Conservation (phyloP, 805 yeast species). For the Myxozyma vanderwaltii region DNA sequence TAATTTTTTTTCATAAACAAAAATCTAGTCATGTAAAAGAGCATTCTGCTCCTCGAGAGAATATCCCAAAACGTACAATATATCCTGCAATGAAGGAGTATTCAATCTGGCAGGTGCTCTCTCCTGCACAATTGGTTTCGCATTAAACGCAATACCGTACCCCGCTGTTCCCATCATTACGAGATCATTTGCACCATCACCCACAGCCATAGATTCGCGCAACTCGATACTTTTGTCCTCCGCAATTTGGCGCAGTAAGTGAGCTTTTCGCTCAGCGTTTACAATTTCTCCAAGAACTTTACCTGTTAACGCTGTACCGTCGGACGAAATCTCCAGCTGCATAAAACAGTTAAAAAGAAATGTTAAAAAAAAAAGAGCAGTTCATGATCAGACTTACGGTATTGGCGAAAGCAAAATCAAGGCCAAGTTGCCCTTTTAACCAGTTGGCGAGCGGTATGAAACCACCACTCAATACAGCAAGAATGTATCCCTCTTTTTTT, state of each 20-base stretch:
- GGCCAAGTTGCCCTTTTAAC: conserved; percentile 64
- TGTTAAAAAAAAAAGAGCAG: background rate
- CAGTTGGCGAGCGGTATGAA: conserved; percentile 83
- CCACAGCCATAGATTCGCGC: conserved; percentile 36
- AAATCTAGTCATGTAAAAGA: conserved; percentile 31
- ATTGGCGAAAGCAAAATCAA: conserved; percentile 92
- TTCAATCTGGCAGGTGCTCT: conserved; percentile 81
- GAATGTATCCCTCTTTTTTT: conserved; percentile 60
- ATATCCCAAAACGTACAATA: conserved; percentile 79
- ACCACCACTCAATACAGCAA: conserved; percentile 94
- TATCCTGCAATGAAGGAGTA: conserved; percentile 68
- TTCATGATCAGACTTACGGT: conserved; percentile 36
- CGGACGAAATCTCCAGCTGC: conserved; percentile 46
- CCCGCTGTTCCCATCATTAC: conserved; percentile 92
- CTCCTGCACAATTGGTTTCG: conserved; percentile 87
- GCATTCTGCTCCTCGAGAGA: conserved; percentile 55
- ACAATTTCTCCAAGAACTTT: conserved; percentile 77
- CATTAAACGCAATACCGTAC: conserved; percentile 95
- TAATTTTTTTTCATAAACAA: no score
- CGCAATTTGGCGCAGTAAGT: conserved; percentile 65
- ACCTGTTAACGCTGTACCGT: conserved; percentile 64
- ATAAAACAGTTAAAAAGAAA: background rate
- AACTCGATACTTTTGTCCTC: conserved; percentile 55
- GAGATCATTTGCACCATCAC: conserved; percentile 89
- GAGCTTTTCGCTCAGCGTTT: conserved; percentile 82